Evolutionary conservation across 139 green algal species (phyloP), one percentile per base, ranked within the genome.

Genomic region (Chlorella sp.): DNA sequence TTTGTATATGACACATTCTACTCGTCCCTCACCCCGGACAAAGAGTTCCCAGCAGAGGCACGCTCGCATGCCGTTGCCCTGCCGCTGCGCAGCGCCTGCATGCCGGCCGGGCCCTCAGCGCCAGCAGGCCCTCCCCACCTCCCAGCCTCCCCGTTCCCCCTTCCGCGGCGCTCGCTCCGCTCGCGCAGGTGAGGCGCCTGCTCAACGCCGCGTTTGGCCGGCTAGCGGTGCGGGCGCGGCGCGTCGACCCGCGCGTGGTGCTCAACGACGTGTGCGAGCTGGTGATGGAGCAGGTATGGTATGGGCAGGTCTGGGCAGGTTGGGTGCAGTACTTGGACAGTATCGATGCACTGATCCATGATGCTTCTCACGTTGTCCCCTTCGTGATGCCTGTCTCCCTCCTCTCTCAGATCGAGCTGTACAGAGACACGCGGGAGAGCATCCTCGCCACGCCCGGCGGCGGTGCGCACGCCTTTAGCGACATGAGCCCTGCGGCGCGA

Each of bases 1-100:
- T 97, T 92, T 73, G 61, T 97, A 19, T 96, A 96, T 50, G 91
- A 95, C 59, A 79, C 82, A 0, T 97, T 88, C 88, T 97, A 82
- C 36, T 60, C 62, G 0, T 27, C 70, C n/a, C 60, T 97, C 0
- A 90, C 83, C 0, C 91, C 92, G 3, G 92, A 97, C 81, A 79
- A 60, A 3, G 86, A 94, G 67, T 96, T 96, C 59, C 91, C 92
- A 3, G 82, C 87, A 1, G 86, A 95, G n/a, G n/a, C n/a, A n/a
- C n/a, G n/a, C n/a, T n/a, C n/a, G n/a, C n/a, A n/a, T n/a, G n/a
- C n/a, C n/a, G n/a, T n/a, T n/a, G n/a, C n/a, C n/a, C n/a, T n/a
- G n/a, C n/a, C n/a, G n/a, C n/a, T n/a, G n/a, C n/a, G n/a, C n/a
- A n/a, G n/a, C n/a, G n/a, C n/a, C n/a, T n/a, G n/a, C n/a, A n/a